Evolutionary conservation across 805 yeast genomes (phyloP), one percentile per base, ranked within the genome.

Genomic region (Spathaspora arborariae): DNA sequence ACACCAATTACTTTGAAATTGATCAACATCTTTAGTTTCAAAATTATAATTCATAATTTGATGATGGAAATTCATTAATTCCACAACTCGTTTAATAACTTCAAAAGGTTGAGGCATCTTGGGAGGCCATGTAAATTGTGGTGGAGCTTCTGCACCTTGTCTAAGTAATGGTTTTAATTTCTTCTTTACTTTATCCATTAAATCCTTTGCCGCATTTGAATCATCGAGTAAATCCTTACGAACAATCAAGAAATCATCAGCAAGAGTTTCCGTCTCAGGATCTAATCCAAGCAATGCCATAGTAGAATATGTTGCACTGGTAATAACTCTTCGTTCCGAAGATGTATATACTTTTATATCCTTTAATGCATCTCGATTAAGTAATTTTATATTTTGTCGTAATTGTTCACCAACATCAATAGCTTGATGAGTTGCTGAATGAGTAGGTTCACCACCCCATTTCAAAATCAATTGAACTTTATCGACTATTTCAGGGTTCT

Each of bases 381-480:
- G 74, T 49, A 94, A 75, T 60, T 88, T 84, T 56, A 90, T 79
- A 64, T 94, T 96, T 62, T 92, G 96, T 59, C 99, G 82, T 70
- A 87, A 78, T 66, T 91, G 97, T 61, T 92, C 98, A 45, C 99
- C 99, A 16, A 94, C 80, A 65, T 94, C 99, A 22, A 84, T 79
- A 1, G 97, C 96, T 68, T 94, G 99, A 63, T 89, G 87, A 52
- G 84, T 80, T 2, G 98, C 97, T 9, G 97, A 90, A 64, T 94
- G 99, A 1, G 99, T 94, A 5, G 99, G 97, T 65, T 94, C 99
- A 52, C 99, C 99, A 57, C 99, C 99, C 99, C 99, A 94, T 64
- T 94, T 94, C 57, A 94, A 74, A 51, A 94, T 95, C 52, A 94
- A 83, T 65, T 94, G 99, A 20, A 92, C 97, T 62, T 94, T 94